These are phyloP conservation scores for Isatis lusitanica DNA, from an alignment of 441 rosid genomes.

Conservation along the genomic window DNA sequence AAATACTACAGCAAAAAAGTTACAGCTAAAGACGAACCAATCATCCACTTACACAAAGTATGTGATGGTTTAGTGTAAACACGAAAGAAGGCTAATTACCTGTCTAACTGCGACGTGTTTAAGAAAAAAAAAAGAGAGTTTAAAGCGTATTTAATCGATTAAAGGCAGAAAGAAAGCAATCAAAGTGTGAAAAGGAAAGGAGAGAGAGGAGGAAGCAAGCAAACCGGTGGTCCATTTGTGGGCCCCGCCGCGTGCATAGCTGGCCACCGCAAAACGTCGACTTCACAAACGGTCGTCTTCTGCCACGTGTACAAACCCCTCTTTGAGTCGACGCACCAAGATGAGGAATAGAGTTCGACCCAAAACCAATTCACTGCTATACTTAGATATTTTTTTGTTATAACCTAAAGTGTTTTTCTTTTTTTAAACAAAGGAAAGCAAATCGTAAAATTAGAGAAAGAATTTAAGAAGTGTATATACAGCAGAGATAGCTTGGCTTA, in stretches of 20 bases:
- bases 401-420: no score
- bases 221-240: conserved; percentile 10
- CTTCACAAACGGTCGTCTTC: background rate
- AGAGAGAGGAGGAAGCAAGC: background rate
- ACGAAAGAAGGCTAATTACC: no score
- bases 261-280: background rate
- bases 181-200: background rate
- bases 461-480: conserved; percentile 2
- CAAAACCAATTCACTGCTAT: no score
- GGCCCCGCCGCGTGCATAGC: conserved; percentile 10
- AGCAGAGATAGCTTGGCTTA: conserved; percentile 11
- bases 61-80: no score
- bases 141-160: background rate
- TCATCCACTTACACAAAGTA: background rate
- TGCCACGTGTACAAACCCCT: conserved; percentile 6
- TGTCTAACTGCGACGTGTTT: no score
- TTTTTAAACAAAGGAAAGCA: background rate
- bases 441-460: conserved; percentile 15
- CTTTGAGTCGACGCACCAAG: no score
- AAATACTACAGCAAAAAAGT: no score
- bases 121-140: background rate
- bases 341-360: no score
- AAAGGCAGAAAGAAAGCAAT: background rate
- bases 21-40: no score
- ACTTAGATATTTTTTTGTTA: no score